Percentiles rank a stretch among this genome's conserved stretches.
Evolutionary conservation across 1,284 basidiomycete genomes (phyloP).

Genomic region (Microbotryum intermedium): DNA sequence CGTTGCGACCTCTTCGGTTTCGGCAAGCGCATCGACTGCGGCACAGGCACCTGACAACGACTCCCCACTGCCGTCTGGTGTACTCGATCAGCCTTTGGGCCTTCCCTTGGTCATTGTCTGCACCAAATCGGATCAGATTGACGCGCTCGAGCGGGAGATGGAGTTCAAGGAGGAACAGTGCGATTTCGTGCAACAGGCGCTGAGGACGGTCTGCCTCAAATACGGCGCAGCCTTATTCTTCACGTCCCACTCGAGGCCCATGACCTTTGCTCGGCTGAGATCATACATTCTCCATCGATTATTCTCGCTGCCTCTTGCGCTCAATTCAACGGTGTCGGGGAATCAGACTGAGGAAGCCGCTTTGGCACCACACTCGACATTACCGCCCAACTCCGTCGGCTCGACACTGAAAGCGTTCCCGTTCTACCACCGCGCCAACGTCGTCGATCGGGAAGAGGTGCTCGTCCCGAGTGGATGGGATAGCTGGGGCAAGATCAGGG

Average conservation of each 20-base stretch:
- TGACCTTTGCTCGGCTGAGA: conserved; percentile 70
- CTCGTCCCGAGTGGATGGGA: conserved; percentile 95
- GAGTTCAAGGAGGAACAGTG: conserved; percentile 72
- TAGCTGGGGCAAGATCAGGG: conserved; percentile 89
- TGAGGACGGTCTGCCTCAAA: conserved; percentile 82
- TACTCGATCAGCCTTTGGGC: conserved; percentile 54
- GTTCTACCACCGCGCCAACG: conserved; percentile 77
- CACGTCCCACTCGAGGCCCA: conserved; percentile 65
- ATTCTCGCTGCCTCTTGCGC: conserved; percentile 48
- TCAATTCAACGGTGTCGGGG: conserved; percentile 1
- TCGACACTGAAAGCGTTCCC: conserved; percentile 61
- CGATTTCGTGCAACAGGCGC: conserved; percentile 87
- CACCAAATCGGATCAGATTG: conserved; percentile 54
- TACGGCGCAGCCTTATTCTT: conserved; percentile 92
- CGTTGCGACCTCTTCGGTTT: conserved; percentile 23
- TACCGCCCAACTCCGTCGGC: no score
- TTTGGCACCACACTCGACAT: no score
- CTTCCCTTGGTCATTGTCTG: conserved; percentile 83
- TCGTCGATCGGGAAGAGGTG: conserved; percentile 82
- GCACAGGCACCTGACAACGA: conserved; percentile 47
- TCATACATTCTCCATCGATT: conserved; percentile 79
- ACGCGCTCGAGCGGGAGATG: conserved; percentile 39
- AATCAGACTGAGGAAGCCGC: no score
- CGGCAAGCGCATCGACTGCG: conserved; percentile 44
- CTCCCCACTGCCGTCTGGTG: conserved; percentile 62